Base-by-base conservation (phyloP, 305 asterid species). In the Fraxinus sp. region DNA sequence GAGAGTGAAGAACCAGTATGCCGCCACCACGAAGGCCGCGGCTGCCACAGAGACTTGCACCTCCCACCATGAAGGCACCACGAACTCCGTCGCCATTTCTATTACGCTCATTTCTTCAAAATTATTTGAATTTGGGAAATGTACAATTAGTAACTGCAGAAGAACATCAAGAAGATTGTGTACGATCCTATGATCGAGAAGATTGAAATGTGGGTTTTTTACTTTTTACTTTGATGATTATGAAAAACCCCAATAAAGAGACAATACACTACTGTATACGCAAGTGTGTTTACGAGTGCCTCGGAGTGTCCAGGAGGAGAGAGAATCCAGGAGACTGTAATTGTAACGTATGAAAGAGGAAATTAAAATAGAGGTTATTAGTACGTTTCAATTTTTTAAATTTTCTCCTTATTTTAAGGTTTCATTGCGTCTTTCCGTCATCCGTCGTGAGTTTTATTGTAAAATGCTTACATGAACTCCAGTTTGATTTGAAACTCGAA, bases 61-160 rank as follows among this genome's bases (percentile, higher is more conserved):
- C 91, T 95, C 98, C 99, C 98, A 93, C 97, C 95, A 92, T 22
- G 99, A 93, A 82, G 99, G 99, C 84, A 92, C 57, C 30, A 93
- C 88, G 84, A 91, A 85, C 86, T 87, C 95, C 88, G 92, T 79
- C 81, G 94, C 83, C 76, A 89, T 26, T 68, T 68, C 91, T 87
- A 87, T 88, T 84, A 82, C 86, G 30, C 74, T 68, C 74, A 68
- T 68, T 68, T 68, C 74, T 13, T 24, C 74, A 68, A 68, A 26
- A 6, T 59, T 59, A 59, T 18, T 59, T 20, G 13, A 59, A 20
- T 59, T 59, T 20, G 14, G 28, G 30, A 59, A 20, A 55, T 59
- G 70, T 59, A 59, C 64, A 52, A n/a, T 52, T 52, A 52, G 70
- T 7, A 59, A 20, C 30, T 20, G 10, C 24, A 59, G 70, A 59